These are phyloP conservation scores for Yarrowia keelungensis DNA, from an alignment of 805 yeast genomes.

Conservation along the genomic window DNA sequence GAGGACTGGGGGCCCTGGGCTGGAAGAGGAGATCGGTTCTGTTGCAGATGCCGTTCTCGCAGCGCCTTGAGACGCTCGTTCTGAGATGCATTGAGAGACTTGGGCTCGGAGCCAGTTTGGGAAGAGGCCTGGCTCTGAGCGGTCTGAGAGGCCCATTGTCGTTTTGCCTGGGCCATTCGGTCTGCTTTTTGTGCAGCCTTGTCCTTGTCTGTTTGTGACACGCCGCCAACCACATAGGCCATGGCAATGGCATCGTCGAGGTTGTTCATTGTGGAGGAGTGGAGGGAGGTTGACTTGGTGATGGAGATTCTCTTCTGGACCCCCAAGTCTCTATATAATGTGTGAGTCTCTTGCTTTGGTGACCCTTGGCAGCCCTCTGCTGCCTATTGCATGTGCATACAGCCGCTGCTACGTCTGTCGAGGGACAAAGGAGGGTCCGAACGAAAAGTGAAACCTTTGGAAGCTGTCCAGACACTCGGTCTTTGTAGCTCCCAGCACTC, in stretches of 20 bases:
- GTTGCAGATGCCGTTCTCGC: slow-evolving; percentile 13
- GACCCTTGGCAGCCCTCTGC: slow-evolving; percentile 36
- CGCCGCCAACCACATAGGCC: slow-evolving; percentile 30
- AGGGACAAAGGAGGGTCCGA: slow-evolving; percentile 5
- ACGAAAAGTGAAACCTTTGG: slow-evolving; percentile 10
- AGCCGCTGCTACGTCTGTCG: slow-evolving; percentile 11
- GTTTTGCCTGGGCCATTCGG: slow-evolving; percentile 34
- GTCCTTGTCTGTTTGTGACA: background rate
- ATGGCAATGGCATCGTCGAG: slow-evolving; percentile 30
- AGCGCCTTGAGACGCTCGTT: slow-evolving; percentile 37
- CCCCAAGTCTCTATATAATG: slow-evolving; percentile 33
- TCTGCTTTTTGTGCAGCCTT: slow-evolving; percentile 4
- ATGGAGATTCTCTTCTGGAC: background rate
- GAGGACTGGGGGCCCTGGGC: slow-evolving; percentile 1
- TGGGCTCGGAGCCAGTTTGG: background rate
- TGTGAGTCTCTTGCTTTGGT: slow-evolving; percentile 13
- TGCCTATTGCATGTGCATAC: slow-evolving; percentile 37
- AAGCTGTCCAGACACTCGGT: too few species aligned
- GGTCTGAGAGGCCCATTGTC: slow-evolving; percentile 11
- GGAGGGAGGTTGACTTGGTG: background rate
- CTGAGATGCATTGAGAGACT: slow-evolving; percentile 31
- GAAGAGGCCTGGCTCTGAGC: background rate
- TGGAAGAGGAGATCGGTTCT: background rate
- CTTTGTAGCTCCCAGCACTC: background rate
- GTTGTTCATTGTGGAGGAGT: slow-evolving; percentile 6